Conservation (phyloP, 2,329 filamentous ascomycete species). For the Diaporthe ampelina region DNA sequence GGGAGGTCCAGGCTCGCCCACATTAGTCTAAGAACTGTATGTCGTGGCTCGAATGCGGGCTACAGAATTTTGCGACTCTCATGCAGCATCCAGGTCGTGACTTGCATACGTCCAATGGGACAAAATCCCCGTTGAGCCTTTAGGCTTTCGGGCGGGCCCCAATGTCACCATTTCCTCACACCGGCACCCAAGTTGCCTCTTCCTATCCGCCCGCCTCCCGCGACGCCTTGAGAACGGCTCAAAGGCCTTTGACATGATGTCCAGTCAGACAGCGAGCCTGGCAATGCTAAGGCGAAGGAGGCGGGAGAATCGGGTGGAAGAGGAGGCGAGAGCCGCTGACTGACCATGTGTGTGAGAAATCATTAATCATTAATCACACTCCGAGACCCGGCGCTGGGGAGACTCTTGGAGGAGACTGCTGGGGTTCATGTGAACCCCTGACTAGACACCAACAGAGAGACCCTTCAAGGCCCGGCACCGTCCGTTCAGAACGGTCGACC, state of each 20-base stretch:
- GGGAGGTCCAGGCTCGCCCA: constrained; percentile 49
- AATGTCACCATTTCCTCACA: constrained; percentile 31
- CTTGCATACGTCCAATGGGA: constrained; percentile 41
- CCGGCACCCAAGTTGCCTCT: constrained; percentile 17
- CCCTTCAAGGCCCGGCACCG: constrained; percentile 17
- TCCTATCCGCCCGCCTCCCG: constrained; percentile 11
- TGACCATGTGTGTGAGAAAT: constrained; percentile 27
- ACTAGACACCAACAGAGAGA: neutral
- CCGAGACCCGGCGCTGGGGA: constrained; percentile 12
- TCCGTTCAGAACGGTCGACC: constrained; percentile 2
- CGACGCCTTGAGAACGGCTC: neutral
- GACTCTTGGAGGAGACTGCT: neutral
- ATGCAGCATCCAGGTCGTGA: constrained; percentile 42
- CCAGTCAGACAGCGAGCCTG: constrained; percentile 10
- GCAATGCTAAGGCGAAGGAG: neutral
- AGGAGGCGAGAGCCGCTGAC: constrained; percentile 21
- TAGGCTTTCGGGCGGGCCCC: constrained; percentile 41
- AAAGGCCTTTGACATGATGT: constrained; percentile 5
- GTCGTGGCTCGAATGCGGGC: constrained; percentile 59
- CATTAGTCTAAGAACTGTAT: constrained; percentile 52
- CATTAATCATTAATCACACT: constrained; percentile 21
- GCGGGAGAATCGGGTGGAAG: neutral
- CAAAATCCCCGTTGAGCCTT: constrained; percentile 35
- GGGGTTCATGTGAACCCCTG: constrained; percentile 26
- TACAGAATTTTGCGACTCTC: constrained; percentile 42